Base-by-base conservation (phyloP, 2,329 filamentous ascomycete genomes). In the Aspergillus sp. region DNA sequence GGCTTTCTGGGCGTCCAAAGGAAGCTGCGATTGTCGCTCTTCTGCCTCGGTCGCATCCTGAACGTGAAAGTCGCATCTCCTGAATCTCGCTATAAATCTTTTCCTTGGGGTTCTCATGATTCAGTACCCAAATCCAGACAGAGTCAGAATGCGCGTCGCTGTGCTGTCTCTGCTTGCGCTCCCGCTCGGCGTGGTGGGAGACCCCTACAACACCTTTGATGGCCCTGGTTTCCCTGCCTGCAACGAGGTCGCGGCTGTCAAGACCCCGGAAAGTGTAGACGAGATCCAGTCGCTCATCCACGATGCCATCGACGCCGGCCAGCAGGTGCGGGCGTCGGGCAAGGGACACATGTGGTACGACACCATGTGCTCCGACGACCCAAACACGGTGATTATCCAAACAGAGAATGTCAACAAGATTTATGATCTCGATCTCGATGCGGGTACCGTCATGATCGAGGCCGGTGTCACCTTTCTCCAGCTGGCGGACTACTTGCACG, bases 291-390 rank as follows among this genome's bases (percentile, higher is more conserved):
- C 49, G 2, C 43, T 59, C 12, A 50, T 59, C 18, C 12, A 56
- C 12, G 44, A 51, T 47, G 57, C 57, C 48, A 59, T 59, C n/a
- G 13, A 44, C 1, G 49, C 53, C 4, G 57, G 54, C 11, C 57
- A 59, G 44, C 44, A 54, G n/a, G 57, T 59, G 11, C 53, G 57
- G 1, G 57, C 57, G 3, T 59, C 57, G 2, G 57, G 57, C 11
- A 59, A 59, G 18, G 53, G 13, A n/a, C 57, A 59, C 41, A 59
- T 59, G 57, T 59, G 57, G 57, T 59, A 59, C 32, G 57, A 59
- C 18, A 59, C 57, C 30, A 59, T 59, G 57, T 59, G 57, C 49
- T 59, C 57, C 15, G 57, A 59, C 45, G 54, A 59, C 17, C 57
- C 57, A 0, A 59, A 59, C 49, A 59, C 57, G 13, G 57, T 59